Percentiles rank a stretch among this genome's conserved stretches.
Conservation (phyloP, 208 protist species). For the Leishmania lainsoni region DNA sequence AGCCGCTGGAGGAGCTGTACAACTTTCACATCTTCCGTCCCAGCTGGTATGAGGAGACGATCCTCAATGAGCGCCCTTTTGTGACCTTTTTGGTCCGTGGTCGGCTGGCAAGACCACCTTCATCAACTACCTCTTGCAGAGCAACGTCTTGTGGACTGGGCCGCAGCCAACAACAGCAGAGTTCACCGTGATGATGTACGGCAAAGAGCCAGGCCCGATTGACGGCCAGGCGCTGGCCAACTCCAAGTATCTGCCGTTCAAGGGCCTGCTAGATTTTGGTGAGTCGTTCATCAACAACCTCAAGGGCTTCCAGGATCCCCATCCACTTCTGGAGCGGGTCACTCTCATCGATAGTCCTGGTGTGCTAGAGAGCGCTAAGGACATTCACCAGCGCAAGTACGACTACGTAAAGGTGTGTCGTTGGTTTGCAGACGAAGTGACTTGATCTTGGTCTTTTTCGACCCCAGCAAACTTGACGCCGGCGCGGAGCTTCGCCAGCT, state of each 20-base stretch:
- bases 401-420: conserved; percentile 73
- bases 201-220: conserved; percentile 60
- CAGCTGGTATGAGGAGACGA: conserved; percentile 67
- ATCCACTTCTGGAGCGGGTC: conserved; percentile 84
- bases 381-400: conserved; percentile 61
- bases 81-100: conserved; percentile 82
- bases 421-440: conserved; percentile 84
- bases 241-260: conserved; percentile 90
- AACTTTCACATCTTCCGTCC: conserved; percentile 61
- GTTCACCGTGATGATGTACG: conserved; percentile 80
- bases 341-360: conserved; percentile 82
- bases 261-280: conserved; percentile 82
- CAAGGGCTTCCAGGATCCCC: conserved; percentile 71
- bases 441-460: conserved; percentile 83
- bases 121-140: conserved; percentile 82
- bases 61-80: conserved; percentile 64
- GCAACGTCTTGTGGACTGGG: conserved; percentile 75
- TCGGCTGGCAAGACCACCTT: conserved; percentile 82
- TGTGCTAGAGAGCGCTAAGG: conserved; percentile 69
- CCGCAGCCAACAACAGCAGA: conserved; percentile 79
- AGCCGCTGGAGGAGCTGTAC: conserved; percentile 76
- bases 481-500: conserved; percentile 70
- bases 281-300: conserved; percentile 89
- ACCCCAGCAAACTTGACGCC: conserved; percentile 75
- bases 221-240: conserved; percentile 86